Base-by-base conservation (phyloP, 495 filamentous ascomycete genomes). In the Symbiotaphrina buchneri region DNA sequence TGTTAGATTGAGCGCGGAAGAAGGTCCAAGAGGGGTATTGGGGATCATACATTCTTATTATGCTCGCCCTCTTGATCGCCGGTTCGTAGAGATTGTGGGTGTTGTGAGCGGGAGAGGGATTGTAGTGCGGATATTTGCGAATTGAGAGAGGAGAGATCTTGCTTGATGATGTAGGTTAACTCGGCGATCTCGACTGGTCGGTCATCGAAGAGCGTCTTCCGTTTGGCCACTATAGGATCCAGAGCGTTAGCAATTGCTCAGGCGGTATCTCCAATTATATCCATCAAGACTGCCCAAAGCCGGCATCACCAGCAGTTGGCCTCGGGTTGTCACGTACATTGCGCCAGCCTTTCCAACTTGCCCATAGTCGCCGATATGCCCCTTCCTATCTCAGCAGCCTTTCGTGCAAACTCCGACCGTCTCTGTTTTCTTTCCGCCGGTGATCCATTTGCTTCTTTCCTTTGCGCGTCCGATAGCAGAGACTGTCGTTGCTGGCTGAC, bases 171-270 rank as follows among this genome's bases (percentile, higher is more conserved):
- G 43, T 78, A 91, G 6, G 83, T 87, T 50, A 95, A 68, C 44
- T 95, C 82, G 47, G 83, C 82, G 53, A 97, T 94, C 51, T 97
- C 87, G 22, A 92, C 76, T 2, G 87, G 83, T 48, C 77, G 67
- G 55, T 97, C 87, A 49, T 97, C 87, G 46, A 97, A 95, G 14
- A 97, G 68, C 1, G 90, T 90, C 56, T 94, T 91, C 39, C 91
- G 73, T 48, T 85, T 87, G 31, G 87, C 87, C 49, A 97, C 74
- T 81, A 19, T 8, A 16, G 43, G 32, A 25, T 34, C 32, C 4
- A 24, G 6, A n/a, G n/a, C n/a, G n/a, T n/a, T 15, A 17, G 23
- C 44, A 7, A 6, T 30, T 30, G 17, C 10, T 32, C 23, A 15
- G 8, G 5, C 19, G 18, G 5, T 6, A 27, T 16, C 34, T 32